Base-by-base conservation (phyloP, 1,139 yeast genomes). In the Tardiomyces digboiensis region DNA sequence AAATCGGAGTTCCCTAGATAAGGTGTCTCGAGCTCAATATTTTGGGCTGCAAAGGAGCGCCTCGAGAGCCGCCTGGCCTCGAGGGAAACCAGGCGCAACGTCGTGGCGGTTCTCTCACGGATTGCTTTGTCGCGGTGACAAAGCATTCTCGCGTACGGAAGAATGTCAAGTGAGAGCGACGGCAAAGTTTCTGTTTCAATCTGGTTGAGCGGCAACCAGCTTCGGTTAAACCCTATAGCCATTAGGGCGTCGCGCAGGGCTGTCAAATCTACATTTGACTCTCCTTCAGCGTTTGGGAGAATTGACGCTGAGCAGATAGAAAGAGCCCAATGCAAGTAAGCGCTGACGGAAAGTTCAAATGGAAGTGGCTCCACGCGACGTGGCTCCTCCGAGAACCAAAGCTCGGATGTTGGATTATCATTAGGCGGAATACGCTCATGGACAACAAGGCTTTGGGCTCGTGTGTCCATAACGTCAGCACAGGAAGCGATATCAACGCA, bases 401-500 rank as follows among this genome's bases (percentile, higher is more conserved):
- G 10, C 22, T 16, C 39, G 13, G 12, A 21, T 21, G 7, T 10
- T 16, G 29, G 36, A 2, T n/a, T 20, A 4, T 40, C 38, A 13
- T 21, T 19, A 7, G 38, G 21, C 18, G 38, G 21, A 18, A 29
- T 22, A 13, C 23, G 43, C 20, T 33, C n/a, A 6, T 23, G 33
- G 21, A 16, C 48, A 7, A 26, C 5, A 26, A 26, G 33, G 14
- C 33, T 26, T n/a, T 26, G 33, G 5, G 33, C 5, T n/a, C 10
- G 33, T 5, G 33, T 8, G 8, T 33, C 39, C 2, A 21, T 46
- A 43, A 42, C 46, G 40, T 2, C 48, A 44, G 14, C 40, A 39
- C 13, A 47, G 18, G 42, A 19, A 10, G 40, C 22, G 7, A 38
- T 6, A 7, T 55, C 59, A 43, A 36, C 19, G 21, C 42, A 36